These are phyloP conservation scores for Bisporella sp. DNA, from an alignment of 2,329 filamentous ascomycete genomes.

Conservation along the genomic window DNA sequence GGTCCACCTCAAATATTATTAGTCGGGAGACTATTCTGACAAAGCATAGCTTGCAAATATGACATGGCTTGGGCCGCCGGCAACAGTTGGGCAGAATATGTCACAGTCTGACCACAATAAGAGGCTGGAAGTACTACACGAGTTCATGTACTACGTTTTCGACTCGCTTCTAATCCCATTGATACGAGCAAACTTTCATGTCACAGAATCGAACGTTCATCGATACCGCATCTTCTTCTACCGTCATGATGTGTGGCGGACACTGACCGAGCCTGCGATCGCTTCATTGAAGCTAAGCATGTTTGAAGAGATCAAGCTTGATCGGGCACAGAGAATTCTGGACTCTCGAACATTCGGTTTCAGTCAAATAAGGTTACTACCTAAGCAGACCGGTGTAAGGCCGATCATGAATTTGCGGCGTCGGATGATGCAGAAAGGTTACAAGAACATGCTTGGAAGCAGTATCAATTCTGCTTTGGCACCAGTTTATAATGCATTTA, in stretches of 20 bases:
- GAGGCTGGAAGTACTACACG: slow-evolving; percentile 69
- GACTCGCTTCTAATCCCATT: slow-evolving; percentile 88
- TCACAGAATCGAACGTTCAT: slow-evolving; percentile 81
- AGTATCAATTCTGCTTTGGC: slow-evolving; percentile 66
- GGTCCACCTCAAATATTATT: not conserved
- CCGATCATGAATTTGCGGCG: slow-evolving; percentile 83
- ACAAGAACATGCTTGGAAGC: slow-evolving; percentile 46
- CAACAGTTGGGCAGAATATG: slow-evolving; percentile 43
- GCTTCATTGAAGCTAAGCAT: slow-evolving; percentile 59
- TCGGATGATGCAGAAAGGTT: slow-evolving; percentile 46
- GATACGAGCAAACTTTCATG: slow-evolving; percentile 82
- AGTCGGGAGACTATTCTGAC: not conserved
- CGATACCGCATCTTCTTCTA: slow-evolving; percentile 86
- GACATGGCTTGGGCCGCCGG: slow-evolving; percentile 62
- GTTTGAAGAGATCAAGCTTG: slow-evolving; percentile 68
- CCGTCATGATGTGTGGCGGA: slow-evolving; percentile 85
- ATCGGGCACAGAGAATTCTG: slow-evolving; percentile 50
- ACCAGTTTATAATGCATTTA: slow-evolving; percentile 71
- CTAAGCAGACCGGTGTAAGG: slow-evolving; percentile 69
- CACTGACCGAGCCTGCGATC: slow-evolving; percentile 67
- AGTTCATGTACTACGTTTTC: slow-evolving; percentile 88
- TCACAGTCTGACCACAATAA: slow-evolving; percentile 69
- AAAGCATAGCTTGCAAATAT: slow-evolving; percentile 55
- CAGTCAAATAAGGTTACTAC: slow-evolving; percentile 73
- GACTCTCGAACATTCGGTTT: slow-evolving; percentile 62